phyloP scores from a whole-genome alignment of 2,329 filamentous ascomycete species.

The Fonsecaea pugnacius region DNA sequence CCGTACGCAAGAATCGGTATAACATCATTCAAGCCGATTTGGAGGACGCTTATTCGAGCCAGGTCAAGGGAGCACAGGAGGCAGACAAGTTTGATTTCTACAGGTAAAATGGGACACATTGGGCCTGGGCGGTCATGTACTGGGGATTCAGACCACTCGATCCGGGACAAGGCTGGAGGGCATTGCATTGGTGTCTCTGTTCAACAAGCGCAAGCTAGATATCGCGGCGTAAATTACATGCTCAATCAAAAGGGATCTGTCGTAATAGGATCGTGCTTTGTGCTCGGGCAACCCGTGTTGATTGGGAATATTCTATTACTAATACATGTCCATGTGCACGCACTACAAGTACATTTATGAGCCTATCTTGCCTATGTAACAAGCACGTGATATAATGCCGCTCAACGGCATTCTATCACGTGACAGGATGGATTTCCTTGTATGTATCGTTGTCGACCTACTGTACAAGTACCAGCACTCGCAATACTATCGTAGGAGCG shows the following conservation, averaged over 20 bases:
- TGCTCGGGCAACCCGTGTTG: not conserved
- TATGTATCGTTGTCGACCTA: not conserved
- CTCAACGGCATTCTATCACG: too few relatives aligned
- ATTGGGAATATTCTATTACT: not conserved
- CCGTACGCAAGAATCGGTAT: constrained; percentile 96
- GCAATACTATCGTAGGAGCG: not conserved
- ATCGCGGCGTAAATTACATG: not conserved
- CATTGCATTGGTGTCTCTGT: constrained; percentile 15
- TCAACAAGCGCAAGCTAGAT: not conserved
- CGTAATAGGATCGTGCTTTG: not conserved
- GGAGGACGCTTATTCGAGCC: constrained; percentile 94
- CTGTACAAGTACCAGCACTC: not conserved
- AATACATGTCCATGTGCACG: not conserved
- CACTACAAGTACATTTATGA: too few relatives aligned
- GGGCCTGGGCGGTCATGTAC: not conserved
- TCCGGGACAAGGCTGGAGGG: constrained; percentile 10
- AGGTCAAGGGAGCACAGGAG: constrained; percentile 83
- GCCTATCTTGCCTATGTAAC: too few relatives aligned
- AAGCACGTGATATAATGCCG: too few relatives aligned
- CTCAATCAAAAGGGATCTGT: constrained; percentile 7
- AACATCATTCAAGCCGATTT: constrained; percentile 98
- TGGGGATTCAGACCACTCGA: not conserved
- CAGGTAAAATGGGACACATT: constrained; percentile 38
- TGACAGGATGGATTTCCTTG: not conserved
- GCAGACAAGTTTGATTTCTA: constrained; percentile 83